Conservation (phyloP, 2,329 filamentous ascomycete genomes). For the Daldinia sp. region DNA sequence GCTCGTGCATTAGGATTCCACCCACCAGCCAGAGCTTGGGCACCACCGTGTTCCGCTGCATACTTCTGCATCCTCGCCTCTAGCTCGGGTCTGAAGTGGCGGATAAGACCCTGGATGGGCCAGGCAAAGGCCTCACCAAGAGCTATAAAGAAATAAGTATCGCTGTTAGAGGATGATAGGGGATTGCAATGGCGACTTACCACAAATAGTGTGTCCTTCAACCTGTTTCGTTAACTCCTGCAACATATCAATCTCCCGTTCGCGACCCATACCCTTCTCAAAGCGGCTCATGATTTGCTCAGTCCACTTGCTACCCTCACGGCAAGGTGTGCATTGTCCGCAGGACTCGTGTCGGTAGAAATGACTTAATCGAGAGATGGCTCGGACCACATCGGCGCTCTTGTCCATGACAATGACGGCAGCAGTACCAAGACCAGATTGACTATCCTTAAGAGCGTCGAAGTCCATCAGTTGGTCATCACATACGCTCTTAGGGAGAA, state of each 20-base stretch:
- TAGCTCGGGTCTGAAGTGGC: slow-evolving; percentile 96
- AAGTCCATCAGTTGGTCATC: slow-evolving; percentile 99
- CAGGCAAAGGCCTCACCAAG: slow-evolving; percentile 98
- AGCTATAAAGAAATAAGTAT: slow-evolving; percentile 63
- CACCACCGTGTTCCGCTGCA: slow-evolving; percentile 76
- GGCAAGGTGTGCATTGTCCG: slow-evolving; percentile 99
- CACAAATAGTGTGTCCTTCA: slow-evolving; percentile 98
- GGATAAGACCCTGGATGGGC: slow-evolving; percentile 97
- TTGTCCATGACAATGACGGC: slow-evolving; percentile 99
- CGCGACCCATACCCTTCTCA: slow-evolving; percentile 87
- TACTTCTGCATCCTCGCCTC: slow-evolving; percentile 91
- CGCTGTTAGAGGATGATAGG: background rate
- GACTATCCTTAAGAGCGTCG: slow-evolving; percentile 96
- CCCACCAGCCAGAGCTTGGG: slow-evolving; percentile 81
- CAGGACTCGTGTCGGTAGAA: slow-evolving; percentile 99
- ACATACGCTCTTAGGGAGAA: slow-evolving; percentile 89
- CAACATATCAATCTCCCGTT: slow-evolving; percentile 98
- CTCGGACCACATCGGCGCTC: slow-evolving; percentile 93
- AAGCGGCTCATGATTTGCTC: slow-evolving; percentile 99
- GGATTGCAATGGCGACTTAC: slow-evolving; percentile 62
- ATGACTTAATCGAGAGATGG: slow-evolving; percentile 90
- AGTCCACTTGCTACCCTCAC: slow-evolving; percentile 98
- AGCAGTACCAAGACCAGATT: slow-evolving; percentile 95
- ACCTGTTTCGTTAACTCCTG: slow-evolving; percentile 99
- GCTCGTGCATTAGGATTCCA: slow-evolving; percentile 81